Evolutionary conservation across 768 basidiomycete species (phyloP).

Genomic region (Lenzites betulinus): DNA sequence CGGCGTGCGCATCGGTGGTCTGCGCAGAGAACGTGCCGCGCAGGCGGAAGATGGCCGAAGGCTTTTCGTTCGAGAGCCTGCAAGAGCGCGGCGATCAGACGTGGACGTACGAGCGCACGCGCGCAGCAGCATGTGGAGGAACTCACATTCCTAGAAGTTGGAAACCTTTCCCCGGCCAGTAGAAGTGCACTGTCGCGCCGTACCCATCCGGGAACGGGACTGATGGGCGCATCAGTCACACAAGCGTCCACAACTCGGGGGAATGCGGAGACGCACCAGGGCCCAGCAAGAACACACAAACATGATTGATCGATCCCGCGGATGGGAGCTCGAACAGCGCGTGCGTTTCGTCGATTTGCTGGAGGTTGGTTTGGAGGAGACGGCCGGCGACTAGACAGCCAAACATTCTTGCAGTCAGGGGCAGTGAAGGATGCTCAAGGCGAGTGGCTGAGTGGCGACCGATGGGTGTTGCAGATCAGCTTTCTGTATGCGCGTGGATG

Average conservation of each 20-base stretch:
- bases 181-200: conserved; percentile 83
- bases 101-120: background rate
- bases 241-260: background rate
- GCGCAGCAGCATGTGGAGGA: background rate
- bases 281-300: conserved; percentile 83
- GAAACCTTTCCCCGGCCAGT: conserved; percentile 86
- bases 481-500: no score
- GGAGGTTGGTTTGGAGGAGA: conserved; percentile 75
- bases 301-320: conserved; percentile 70
- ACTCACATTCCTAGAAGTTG: conserved; percentile 83
- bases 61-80: conserved; percentile 89
- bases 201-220: conserved; percentile 85
- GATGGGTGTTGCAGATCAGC: no score
- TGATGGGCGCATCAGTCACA: conserved; percentile 22
- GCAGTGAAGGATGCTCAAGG: no score
- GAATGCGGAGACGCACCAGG: conserved; percentile 50
- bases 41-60: conserved; percentile 85
- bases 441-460: no score
- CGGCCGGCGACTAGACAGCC: conserved; percentile 81
- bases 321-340: conserved; percentile 74
- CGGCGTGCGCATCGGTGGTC: conserved; percentile 32
- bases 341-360: conserved; percentile 82
- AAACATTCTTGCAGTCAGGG: no score
- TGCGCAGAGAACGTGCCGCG: conserved; percentile 58
- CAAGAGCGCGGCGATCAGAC: background rate